A percentile compares a stretch with the other conserved stretches of the same genome.
Evolutionary conservation across 768 basidiomycete species (phyloP).

Genomic region (Lactarius sp.): DNA sequence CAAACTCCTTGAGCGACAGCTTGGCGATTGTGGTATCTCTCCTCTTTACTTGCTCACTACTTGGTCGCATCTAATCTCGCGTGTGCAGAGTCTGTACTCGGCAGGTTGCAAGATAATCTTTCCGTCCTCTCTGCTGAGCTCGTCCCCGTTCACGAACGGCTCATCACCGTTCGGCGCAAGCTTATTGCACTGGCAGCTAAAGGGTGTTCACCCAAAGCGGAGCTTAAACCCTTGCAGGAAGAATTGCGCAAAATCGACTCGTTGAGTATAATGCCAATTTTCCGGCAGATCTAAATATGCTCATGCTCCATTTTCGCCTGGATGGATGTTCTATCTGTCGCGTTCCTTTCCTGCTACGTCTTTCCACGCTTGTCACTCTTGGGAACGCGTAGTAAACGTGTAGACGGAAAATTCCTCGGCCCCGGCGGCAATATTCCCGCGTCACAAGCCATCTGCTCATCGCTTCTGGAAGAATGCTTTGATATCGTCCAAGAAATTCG

Average conservation of each 20-base stretch:
- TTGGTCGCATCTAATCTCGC: neutral
- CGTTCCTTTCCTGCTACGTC: slow-evolving; percentile 3
- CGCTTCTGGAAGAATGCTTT: slow-evolving; percentile 93
- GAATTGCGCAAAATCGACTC: slow-evolving; percentile 95
- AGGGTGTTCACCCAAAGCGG: slow-evolving; percentile 77
- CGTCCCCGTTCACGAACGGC: slow-evolving; percentile 81
- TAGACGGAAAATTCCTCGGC: slow-evolving; percentile 93
- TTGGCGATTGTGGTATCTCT: slow-evolving; percentile 77
- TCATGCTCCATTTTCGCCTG: slow-evolving; percentile 13
- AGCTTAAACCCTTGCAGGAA: slow-evolving; percentile 85
- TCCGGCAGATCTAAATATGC: neutral
- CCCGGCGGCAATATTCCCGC: slow-evolving; percentile 85
- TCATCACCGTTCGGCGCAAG: slow-evolving; percentile 84
- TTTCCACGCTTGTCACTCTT: slow-evolving; percentile 26
- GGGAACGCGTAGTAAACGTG: slow-evolving; percentile 60
- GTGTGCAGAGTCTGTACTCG: slow-evolving; percentile 58
- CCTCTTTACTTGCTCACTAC: neutral
- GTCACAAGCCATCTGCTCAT: slow-evolving; percentile 88
- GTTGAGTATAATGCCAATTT: slow-evolving; percentile 55
- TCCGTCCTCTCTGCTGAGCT: slow-evolving; percentile 87
- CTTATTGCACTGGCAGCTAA: slow-evolving; percentile 86
- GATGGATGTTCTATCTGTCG: neutral
- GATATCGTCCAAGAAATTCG: slow-evolving; percentile 94
- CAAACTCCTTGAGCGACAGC: slow-evolving; percentile 82
- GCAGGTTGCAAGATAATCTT: slow-evolving; percentile 75